A percentile compares a stretch with the other conserved stretches of the same genome.
Evolutionary conservation across 805 yeast species (phyloP).

Genomic region (Monosporozyma yasuniensis): DNA sequence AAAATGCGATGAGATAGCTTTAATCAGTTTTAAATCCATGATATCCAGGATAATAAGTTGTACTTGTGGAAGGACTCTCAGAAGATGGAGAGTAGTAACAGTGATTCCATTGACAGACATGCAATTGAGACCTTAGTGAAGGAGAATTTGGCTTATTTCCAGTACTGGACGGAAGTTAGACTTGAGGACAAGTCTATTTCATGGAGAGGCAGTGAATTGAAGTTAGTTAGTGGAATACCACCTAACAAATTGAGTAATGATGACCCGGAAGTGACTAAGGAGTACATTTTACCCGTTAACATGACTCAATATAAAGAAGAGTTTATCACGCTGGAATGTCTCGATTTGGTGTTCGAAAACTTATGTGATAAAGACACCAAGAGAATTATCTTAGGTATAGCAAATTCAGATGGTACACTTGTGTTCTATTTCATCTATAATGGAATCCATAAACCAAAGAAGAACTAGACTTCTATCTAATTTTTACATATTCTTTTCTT

Average conservation of each 20-base stretch:
- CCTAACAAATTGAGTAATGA: slow-evolving; percentile 21
- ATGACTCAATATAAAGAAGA: slow-evolving; percentile 21
- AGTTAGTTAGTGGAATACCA: slow-evolving; percentile 18
- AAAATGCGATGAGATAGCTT: neutral
- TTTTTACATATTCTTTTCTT: neutral
- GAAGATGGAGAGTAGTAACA: neutral
- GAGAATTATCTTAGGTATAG: slow-evolving; percentile 45
- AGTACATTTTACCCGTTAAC: slow-evolving; percentile 25
- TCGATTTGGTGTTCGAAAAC: slow-evolving; percentile 15
- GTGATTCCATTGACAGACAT: slow-evolving; percentile 1
- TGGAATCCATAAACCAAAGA: slow-evolving; percentile 57
- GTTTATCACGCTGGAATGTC: slow-evolving; percentile 17
- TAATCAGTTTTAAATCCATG: no score
- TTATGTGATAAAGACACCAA: slow-evolving; percentile 21
- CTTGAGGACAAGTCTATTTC: slow-evolving; percentile 7
- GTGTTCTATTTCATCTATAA: slow-evolving; percentile 62
- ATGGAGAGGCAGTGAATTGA: slow-evolving; percentile 12
- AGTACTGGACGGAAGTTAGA: slow-evolving; percentile 22
- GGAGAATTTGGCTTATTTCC: slow-evolving; percentile 21
- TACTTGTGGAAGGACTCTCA: neutral
- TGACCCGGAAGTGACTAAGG: slow-evolving; percentile 8
- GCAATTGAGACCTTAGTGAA: slow-evolving; percentile 12
- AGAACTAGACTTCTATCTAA: slow-evolving; percentile 29
- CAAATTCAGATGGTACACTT: slow-evolving; percentile 58
- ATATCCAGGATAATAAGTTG: no score